These are phyloP conservation scores for Rosa multiflora DNA, from an alignment of 306 rosid species.

Conservation along the genomic window DNA sequence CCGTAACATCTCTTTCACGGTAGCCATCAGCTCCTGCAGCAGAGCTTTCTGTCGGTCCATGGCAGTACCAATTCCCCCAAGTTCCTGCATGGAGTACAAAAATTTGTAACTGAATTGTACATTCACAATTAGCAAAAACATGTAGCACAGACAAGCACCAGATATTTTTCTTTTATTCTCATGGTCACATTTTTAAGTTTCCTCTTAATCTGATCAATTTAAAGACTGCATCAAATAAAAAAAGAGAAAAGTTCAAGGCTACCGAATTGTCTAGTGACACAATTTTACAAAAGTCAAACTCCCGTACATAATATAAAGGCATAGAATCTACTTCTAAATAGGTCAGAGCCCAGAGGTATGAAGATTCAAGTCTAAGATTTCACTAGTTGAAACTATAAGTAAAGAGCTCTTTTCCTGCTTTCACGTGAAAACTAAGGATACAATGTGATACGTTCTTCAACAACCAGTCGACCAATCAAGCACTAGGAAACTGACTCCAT, in stretches of 20 bases:
- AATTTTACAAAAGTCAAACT: background rate
- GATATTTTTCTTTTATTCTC: background rate
- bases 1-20: constrained; percentile 74
- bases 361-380: background rate
- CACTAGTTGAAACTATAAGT: background rate
- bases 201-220: background rate
- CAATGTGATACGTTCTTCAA: too few relatives aligned
- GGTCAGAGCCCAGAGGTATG: background rate
- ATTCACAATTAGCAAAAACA: constrained; percentile 11
- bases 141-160: background rate
- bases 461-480: background rate
- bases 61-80: constrained; percentile 84
- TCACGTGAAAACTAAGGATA: background rate
- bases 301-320: background rate
- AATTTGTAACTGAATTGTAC: constrained; percentile 15
- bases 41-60: constrained; percentile 81
- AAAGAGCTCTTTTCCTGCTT: background rate
- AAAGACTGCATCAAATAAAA: background rate
- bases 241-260: background rate
- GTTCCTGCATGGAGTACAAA: constrained; percentile 58
- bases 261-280: background rate
- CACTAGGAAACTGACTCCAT: background rate
- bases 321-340: background rate
- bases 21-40: constrained; percentile 70
- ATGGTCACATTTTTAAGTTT: background rate